A percentile compares a stretch with the other conserved stretches of the same genome.
phyloP scores from a whole-genome alignment of 2,329 filamentous ascomycete genomes.

The Coleophoma cylindrospora region DNA sequence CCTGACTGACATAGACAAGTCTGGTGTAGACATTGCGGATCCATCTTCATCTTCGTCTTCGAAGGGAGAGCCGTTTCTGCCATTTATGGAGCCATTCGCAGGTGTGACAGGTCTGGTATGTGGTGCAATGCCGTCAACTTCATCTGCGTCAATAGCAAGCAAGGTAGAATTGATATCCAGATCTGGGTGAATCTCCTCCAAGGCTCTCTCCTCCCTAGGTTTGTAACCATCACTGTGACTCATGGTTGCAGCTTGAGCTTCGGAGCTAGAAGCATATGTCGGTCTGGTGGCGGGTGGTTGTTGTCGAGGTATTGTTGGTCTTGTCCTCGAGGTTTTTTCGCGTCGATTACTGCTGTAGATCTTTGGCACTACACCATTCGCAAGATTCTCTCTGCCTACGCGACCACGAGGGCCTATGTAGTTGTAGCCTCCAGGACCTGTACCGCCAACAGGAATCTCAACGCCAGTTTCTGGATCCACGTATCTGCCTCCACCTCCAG shows the following conservation, averaged over 20 bases:
- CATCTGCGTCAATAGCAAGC: constrained; percentile 73
- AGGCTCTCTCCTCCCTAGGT: constrained; percentile 90
- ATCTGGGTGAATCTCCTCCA: constrained; percentile 96
- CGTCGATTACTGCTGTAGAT: constrained; percentile 39
- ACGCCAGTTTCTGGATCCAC: constrained; percentile 62
- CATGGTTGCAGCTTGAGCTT: constrained; percentile 79
- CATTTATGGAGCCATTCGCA: constrained; percentile 34
- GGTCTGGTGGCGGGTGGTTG: constrained; percentile 37
- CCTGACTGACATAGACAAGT: constrained; percentile 12
- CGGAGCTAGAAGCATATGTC: constrained; percentile 19
- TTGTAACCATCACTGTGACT: constrained; percentile 96
- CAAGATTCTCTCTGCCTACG: constrained; percentile 43
- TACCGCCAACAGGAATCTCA: constrained; percentile 49
- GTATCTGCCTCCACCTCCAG: constrained; percentile 81
- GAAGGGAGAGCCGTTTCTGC: constrained; percentile 21
- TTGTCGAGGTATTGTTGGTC: constrained; percentile 45
- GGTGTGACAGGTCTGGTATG: constrained; percentile 39
- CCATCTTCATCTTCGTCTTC: constrained; percentile 15
- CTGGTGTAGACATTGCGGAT: constrained; percentile 8
- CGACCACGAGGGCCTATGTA: constrained; percentile 47
- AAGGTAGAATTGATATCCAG: constrained; percentile 83
- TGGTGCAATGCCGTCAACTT: constrained; percentile 68
- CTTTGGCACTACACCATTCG: constrained; percentile 38
- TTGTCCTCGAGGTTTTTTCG: constrained; percentile 52
- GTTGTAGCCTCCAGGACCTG: constrained; percentile 42